Conservation (phyloP, 2,329 filamentous ascomycete genomes). For the Alternaria angustiovoidea region DNA sequence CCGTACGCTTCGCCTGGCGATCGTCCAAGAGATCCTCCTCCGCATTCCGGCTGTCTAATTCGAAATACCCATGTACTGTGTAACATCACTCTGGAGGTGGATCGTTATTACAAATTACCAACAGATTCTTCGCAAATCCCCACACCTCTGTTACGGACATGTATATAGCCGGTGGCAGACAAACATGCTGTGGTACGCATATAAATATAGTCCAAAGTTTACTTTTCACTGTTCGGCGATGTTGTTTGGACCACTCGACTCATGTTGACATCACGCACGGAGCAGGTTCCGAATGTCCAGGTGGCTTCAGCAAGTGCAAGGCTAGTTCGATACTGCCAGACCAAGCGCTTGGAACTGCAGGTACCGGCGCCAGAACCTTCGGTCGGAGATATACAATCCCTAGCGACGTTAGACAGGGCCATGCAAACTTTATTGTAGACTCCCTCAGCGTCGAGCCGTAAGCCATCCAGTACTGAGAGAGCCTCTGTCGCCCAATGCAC, state of each 20-base stretch:
- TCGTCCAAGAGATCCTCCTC: constrained; percentile 7
- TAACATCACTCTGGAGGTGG: constrained; percentile 1
- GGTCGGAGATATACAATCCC: constrained; percentile 6
- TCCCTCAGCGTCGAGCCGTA: constrained; percentile 45
- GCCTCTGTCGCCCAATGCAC: constrained; percentile 87
- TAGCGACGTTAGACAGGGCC: background rate
- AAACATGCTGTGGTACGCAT: background rate
- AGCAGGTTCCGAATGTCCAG: constrained; percentile 10
- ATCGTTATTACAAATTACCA: background rate
- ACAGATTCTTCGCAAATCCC: constrained; percentile 16
- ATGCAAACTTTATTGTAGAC: constrained; percentile 12
- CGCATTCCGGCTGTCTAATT: constrained; percentile 5
- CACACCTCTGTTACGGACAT: background rate
- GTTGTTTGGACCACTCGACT: background rate
- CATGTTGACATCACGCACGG: constrained; percentile 1
- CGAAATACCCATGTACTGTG: constrained; percentile 6
- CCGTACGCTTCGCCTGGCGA: constrained; percentile 15
- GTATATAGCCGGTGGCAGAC: constrained; percentile 1
- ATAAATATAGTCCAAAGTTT: background rate
- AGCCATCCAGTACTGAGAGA: constrained; percentile 88
- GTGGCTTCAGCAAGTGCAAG: constrained; percentile 1
- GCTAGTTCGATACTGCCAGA: background rate
- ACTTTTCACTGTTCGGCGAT: constrained; percentile 6
- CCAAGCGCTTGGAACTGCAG: constrained; percentile 13
- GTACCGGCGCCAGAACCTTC: constrained; percentile 10